Evolutionary conservation across 108 stramenopile genomes (phyloP), one percentile per base, ranked within the genome.

Genomic region (Schizochytrium sp.): DNA sequence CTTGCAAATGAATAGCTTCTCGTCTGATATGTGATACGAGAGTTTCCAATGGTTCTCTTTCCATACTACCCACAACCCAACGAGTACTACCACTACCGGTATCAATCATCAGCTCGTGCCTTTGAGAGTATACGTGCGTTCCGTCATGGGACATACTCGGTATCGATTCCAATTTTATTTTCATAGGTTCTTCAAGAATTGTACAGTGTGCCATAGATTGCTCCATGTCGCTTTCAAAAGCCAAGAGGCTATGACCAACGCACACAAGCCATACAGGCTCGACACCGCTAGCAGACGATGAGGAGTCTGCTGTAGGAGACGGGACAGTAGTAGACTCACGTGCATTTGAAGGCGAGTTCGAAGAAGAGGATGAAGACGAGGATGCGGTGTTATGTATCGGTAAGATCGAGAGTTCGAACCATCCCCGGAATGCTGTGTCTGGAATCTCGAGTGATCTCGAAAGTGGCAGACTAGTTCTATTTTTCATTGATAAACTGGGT

Each of bases 261-360:
- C 64, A 69, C 10, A 69, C 64, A 44, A 69, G 64, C 64, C 64
- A 69, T 38, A 69, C 64, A 44, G 64, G 57, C 57, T 58, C 17
- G 10, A 15, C 17, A 15, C 13, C 57, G 17, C 10, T 58, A 58
- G 10, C 64, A 7, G 19, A 12, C 19, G 64, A 38, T 8, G 64
- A 69, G 28, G 28, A 28, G 28, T 28, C 28, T 28, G 28, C 28
- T 28, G 28, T 28, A 28, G 28, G 28, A 28, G 28, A 28, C 28
- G 28, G 28, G 28, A 28, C 28, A 28, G 28, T 28, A 28, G 28
- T 28, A 28, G 28, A 28, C 28, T 28, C 28, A 28, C 28, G 28
- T 28, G 28, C 28, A 28, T 28, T 28, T 28, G 64, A 69, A 15
- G 0, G 10, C 64, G 15, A 44, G 8, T 12, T 8, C 19, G 64